These are phyloP conservation scores for Pestalotiopsis fici DNA, from an alignment of 2,329 filamentous ascomycete genomes.

Conservation along the genomic window DNA sequence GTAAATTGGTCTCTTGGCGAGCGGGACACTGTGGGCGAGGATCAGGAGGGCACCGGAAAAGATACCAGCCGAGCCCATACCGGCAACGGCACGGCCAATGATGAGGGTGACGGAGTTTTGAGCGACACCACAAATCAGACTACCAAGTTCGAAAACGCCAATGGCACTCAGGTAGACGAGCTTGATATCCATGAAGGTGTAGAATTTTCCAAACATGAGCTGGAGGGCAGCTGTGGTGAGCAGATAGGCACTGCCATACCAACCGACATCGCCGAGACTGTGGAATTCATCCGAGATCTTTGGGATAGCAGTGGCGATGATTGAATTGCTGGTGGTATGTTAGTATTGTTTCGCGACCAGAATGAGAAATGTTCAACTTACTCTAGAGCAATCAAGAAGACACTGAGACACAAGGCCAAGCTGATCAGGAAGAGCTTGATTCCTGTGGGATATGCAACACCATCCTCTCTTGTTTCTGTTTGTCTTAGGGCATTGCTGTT, in stretches of 20 bases:
- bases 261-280: conserved; percentile 45
- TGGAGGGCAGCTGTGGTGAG: conserved; percentile 39
- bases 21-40: conserved; percentile 30
- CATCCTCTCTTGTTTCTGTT: conserved; percentile 36
- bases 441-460: conserved; percentile 37
- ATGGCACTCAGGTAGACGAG: conserved; percentile 36
- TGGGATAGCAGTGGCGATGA: conserved; percentile 42
- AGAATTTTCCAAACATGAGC: conserved; percentile 37
- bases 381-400: conserved; percentile 46
- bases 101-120: conserved; percentile 28
- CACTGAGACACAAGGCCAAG: conserved; percentile 43
- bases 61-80: conserved; percentile 37
- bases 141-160: conserved; percentile 40
- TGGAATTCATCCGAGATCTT: conserved; percentile 40
- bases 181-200: conserved; percentile 40
- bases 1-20: conserved; percentile 23
- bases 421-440: conserved; percentile 38
- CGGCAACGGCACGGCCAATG: conserved; percentile 28
- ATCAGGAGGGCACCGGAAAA: conserved; percentile 40
- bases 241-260: conserved; percentile 46
- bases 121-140: conserved; percentile 34
- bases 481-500: conserved; percentile 23
- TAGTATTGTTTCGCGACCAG: background rate
- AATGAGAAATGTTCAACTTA: conserved; percentile 20
- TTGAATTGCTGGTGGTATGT: conserved; percentile 25